Conservation (phyloP, 805 yeast genomes). For the Kluyveromyces siamensis region DNA sequence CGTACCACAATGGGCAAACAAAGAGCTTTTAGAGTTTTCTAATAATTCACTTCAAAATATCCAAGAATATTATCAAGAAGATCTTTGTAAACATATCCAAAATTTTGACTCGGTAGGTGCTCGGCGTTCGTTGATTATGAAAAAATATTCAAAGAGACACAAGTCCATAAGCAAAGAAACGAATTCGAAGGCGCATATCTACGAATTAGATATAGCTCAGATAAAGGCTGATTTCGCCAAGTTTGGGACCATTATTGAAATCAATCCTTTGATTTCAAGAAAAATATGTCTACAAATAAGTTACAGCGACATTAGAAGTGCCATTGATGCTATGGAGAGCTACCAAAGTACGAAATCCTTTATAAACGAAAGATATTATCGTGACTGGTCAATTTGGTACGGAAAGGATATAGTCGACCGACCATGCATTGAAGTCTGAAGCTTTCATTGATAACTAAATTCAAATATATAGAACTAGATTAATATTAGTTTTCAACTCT, state of each 20-base stretch:
- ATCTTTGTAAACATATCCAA: slow-evolving; percentile 1
- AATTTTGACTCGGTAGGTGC: slow-evolving; percentile 31
- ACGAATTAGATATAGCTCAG: slow-evolving; percentile 37
- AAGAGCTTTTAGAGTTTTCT: slow-evolving; percentile 4
- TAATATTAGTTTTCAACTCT: not conserved
- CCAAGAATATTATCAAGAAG: slow-evolving; percentile 7
- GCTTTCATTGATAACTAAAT: slow-evolving; percentile 2
- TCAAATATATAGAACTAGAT: not conserved
- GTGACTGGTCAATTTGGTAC: slow-evolving; percentile 56
- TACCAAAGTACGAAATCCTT: slow-evolving; percentile 29
- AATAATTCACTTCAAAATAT: slow-evolving; percentile 9
- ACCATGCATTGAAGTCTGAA: slow-evolving; percentile 32
- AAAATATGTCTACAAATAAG: slow-evolving; percentile 54
- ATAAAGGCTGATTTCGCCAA: slow-evolving; percentile 41
- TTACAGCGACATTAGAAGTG: slow-evolving; percentile 48
- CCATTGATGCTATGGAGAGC: slow-evolving; percentile 48
- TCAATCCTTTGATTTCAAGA: slow-evolving; percentile 58
- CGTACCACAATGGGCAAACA: slow-evolving; percentile 38
- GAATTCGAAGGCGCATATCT: slow-evolving; percentile 32
- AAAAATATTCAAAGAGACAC: slow-evolving; percentile 26
- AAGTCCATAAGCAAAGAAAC: not conserved
- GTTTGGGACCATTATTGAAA: slow-evolving; percentile 54
- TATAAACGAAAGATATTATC: slow-evolving; percentile 37
- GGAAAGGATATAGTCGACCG: slow-evolving; percentile 59
- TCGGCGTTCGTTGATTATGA: slow-evolving; percentile 46